phyloP scores from a whole-genome alignment of 108 stramenopile genomes.

The Cylindrotheca closterium region DNA sequence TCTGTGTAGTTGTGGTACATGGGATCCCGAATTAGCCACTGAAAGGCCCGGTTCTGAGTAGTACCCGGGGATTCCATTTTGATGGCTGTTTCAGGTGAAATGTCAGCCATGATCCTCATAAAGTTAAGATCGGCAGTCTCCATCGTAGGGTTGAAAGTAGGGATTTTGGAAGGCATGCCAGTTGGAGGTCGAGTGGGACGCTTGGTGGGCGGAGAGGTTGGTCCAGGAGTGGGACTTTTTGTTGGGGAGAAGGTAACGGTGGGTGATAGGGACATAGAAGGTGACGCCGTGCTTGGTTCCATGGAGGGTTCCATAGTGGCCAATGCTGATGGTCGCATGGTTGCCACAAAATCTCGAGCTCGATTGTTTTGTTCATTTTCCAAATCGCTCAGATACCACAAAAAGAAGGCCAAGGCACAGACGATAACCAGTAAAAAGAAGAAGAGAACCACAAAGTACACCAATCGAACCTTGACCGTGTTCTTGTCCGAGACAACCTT shows the following conservation, averaged over 20 bases:
- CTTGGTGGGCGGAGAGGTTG: not conserved
- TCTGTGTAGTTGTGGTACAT: conserved; percentile 20
- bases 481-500: not conserved
- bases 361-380: not conserved
- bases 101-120: not conserved
- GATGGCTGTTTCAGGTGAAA: not conserved
- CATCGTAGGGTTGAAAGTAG: not conserved
- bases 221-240: not conserved
- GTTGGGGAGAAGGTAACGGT: not conserved
- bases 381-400: not conserved
- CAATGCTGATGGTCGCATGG: not conserved
- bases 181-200: not conserved
- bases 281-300: not conserved
- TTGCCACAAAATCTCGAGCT: not conserved
- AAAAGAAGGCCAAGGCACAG: not conserved
- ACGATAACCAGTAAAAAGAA: not conserved
- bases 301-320: not conserved
- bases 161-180: not conserved
- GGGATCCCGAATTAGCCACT: conserved; percentile 25
- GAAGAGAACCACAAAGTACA: not conserved
- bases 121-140: not conserved
- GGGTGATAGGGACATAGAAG: not conserved
- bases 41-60: conserved; percentile 12
- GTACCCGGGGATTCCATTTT: not conserved
- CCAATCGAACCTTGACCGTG: not conserved